Conservation (phyloP, 495 filamentous ascomycete genomes). For the Xylaria palmicola region DNA sequence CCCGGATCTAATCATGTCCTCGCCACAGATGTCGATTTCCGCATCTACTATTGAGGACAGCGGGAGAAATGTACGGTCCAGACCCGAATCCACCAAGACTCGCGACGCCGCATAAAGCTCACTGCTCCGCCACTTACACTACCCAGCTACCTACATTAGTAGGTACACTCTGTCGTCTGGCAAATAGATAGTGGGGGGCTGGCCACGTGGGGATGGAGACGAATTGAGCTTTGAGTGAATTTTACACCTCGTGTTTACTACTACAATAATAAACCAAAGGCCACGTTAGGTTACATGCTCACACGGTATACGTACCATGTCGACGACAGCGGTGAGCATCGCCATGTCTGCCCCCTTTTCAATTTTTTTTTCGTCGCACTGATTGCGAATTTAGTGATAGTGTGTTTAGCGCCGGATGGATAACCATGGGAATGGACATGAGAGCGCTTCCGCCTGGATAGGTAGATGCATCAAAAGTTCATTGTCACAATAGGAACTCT, state of each 20-base stretch:
- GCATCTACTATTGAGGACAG: background rate
- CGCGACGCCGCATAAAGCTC: background rate
- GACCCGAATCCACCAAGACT: background rate
- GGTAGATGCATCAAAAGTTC: too few relatives aligned
- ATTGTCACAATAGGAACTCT: too few relatives aligned
- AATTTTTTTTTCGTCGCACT: too few relatives aligned
- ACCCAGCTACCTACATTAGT: too few relatives aligned
- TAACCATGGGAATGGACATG: too few relatives aligned
- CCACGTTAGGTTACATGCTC: too few relatives aligned
- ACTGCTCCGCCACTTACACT: too few relatives aligned
- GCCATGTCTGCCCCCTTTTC: background rate
- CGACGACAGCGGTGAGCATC: constrained; percentile 3
- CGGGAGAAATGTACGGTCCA: background rate
- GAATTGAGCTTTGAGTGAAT: constrained; percentile 3
- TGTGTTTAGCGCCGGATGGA: too few relatives aligned
- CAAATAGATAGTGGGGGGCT: constrained; percentile 6
- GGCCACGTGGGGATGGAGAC: constrained; percentile 6
- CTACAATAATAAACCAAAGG: background rate
- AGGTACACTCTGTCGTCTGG: background rate
- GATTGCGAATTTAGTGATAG: too few relatives aligned
- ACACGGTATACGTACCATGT: too few relatives aligned
- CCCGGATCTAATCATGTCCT: background rate
- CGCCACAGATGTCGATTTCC: background rate
- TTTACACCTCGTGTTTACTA: background rate
- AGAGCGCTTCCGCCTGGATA: too few relatives aligned